These are phyloP conservation scores for Pisolithus tinctorius DNA, from an alignment of 768 basidiomycete genomes.

Conservation along the genomic window DNA sequence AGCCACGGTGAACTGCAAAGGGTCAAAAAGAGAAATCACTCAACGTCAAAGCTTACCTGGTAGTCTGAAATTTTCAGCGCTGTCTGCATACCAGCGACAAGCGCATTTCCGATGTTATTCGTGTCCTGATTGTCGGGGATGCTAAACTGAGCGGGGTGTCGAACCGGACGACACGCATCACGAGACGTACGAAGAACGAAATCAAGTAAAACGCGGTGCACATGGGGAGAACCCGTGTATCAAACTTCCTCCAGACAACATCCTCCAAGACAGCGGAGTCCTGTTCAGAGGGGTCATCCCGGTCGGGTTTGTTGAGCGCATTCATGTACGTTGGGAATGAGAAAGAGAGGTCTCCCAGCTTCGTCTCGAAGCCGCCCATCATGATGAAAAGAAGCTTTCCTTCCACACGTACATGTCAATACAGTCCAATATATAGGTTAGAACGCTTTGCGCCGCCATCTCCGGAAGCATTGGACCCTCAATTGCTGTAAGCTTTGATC, in stretches of 20 bases:
- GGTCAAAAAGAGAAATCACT: background rate
- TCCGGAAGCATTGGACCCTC: too few species aligned
- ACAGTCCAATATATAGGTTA: too few species aligned
- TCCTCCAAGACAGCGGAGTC: too few species aligned
- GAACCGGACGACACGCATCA: background rate
- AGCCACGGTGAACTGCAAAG: too few species aligned
- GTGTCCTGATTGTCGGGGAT: slow-evolving; percentile 21
- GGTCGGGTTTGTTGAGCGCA: background rate
- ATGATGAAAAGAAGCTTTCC: too few species aligned
- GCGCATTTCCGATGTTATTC: slow-evolving; percentile 50
- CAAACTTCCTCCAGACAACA: too few species aligned
- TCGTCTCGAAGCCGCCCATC: background rate
- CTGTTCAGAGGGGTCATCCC: too few species aligned
- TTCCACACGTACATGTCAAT: too few species aligned
- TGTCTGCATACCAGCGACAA: slow-evolving; percentile 51
- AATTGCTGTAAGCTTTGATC: too few species aligned
- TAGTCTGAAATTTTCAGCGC: slow-evolving; percentile 32
- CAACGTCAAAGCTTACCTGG: slow-evolving; percentile 8
- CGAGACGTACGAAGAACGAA: slow-evolving; percentile 42
- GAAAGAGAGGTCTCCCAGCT: background rate
- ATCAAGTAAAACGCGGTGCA: slow-evolving; percentile 45
- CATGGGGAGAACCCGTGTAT: slow-evolving; percentile 8
- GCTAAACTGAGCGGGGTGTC: background rate
- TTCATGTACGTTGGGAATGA: slow-evolving; percentile 1
- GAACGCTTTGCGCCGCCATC: too few species aligned